Base-by-base conservation (phyloP, 2,329 filamentous ascomycete species). In the Davidsoniella australis region DNA sequence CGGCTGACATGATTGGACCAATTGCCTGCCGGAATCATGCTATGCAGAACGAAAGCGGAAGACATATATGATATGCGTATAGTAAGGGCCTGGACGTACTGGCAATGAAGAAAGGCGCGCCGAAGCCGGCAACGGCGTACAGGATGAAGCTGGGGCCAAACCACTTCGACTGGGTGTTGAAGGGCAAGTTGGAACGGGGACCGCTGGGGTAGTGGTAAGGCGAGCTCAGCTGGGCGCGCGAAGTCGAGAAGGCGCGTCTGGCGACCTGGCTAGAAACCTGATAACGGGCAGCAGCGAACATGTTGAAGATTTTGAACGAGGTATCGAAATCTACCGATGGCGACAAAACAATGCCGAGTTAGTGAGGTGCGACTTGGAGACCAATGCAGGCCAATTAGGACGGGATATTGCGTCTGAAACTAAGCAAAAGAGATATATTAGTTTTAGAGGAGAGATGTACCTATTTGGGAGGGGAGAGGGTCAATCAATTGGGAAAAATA, bases 191-290 rank as follows among this genome's bases (percentile, higher is more conserved):
- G 73, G 76, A 81, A 69, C 86, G 83, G 62, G 89, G 85, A 57
- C 89, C 91, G 73, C 96, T 89, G 60, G 89, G 82, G 74, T 98
- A 98, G 76, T 98, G 91, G 81, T 94, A 95, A 56, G 88, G 88
- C 65, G 85, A 93, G 60, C 74, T 77, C 65, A 94, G 71, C 67
- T 85, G 86, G 64, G 82, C 69, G 63, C 85, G 85, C 65, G 89
- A 93, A 62, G 85, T 79, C 68, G 87, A 82, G 82, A 98, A 95
- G 71, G 82, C 86, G 68, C 91, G 88, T 72, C 87, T 86, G 75
- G 81, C 76, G 70, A 87, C 73, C 36, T 50, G 47, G 63, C 76
- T 66, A 65, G 74, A 68, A 58, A 69, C 64, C 60, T 66, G 68
- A 66, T 72, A 74, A 64, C 76, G 75, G 61, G 68, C 60, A 68